Base-by-base conservation (phyloP, 495 filamentous ascomycete genomes). In the Hyaloscypha variabilis region DNA sequence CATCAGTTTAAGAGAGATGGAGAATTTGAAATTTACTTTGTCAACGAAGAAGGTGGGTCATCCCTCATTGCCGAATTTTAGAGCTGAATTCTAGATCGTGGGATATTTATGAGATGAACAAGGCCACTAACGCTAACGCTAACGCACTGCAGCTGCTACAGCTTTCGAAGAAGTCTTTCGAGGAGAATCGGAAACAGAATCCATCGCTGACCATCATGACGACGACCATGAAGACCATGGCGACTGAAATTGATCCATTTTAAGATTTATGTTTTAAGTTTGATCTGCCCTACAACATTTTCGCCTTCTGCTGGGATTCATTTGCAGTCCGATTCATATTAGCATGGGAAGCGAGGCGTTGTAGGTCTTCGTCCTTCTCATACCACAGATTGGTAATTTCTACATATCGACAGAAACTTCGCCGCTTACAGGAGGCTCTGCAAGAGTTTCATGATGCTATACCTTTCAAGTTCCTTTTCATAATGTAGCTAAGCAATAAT, bases 21-120 rank as follows among this genome's bases (percentile, higher is more conserved):
- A 8, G 58, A 62, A 42, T 72, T 72, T 57, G 70, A 72, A 58
- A 63, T 72, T 19, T 63, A 62, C 39, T 72, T 72, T 60, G 28
- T 67, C 17, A 62, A 65, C 25, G 46, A 66, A 24, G 53, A 56
- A 57, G 67, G 70, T 69, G 34, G 10, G 65, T 59, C n/a, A 21
- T 62, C 23, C 49, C 28, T 26, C 46, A 36, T 60, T 62, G 52
- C 8, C 28, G 3, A 2, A 52, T 34, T 30, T 53, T 56, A n/a
- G 31, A 4, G 57, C 31, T 21, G 56, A 14, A 25, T n/a, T 14
- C 14, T 29, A 46, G 26, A 13, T 25, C 25, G 19, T 29, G 19
- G 24, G 19, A 42, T n/a, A 59, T 11, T 29, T 24, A 49, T 28
- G 21, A 3, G 13, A 19, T 46, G 1, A 19, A 10, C 39, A 17